Evolutionary conservation across 768 basidiomycete species (phyloP).

Genomic region (Lactarius indigo): DNA sequence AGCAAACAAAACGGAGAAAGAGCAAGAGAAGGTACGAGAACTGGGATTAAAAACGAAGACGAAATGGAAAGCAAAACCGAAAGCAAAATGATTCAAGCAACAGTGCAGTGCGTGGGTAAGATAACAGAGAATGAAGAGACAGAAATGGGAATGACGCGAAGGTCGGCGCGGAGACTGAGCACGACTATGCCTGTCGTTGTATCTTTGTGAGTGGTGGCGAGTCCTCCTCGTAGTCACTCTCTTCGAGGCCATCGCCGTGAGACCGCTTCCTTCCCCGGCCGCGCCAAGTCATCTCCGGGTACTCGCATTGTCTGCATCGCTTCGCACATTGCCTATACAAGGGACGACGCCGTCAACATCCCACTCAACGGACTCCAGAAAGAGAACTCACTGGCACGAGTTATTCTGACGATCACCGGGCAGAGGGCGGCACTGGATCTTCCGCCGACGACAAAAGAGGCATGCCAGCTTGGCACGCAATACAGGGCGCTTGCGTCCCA

Average conservation of each 20-base stretch:
- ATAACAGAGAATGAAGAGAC: background rate
- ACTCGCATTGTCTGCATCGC: constrained; percentile 16
- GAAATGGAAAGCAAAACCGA: background rate
- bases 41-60: background rate
- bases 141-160: background rate
- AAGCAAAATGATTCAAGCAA: background rate
- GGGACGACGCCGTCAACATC: background rate
- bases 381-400: constrained; percentile 18
- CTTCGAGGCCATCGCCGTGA: background rate
- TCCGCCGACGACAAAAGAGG: constrained; percentile 24
- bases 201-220: background rate
- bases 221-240: constrained; percentile 15
- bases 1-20: background rate
- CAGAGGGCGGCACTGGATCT: constrained; percentile 21
- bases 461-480: constrained; percentile 21
- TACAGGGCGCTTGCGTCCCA: constrained; percentile 23
- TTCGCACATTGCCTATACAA: constrained; percentile 19
- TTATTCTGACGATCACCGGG: constrained; percentile 5
- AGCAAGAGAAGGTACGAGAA: background rate
- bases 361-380: background rate
- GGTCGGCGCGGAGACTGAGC: background rate
- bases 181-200: background rate
- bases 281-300: constrained; percentile 23
- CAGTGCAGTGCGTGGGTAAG: background rate
- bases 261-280: constrained; percentile 17